Evolutionary conservation across 306 rosid genomes (phyloP).

Genomic region (Crataegus laevigata): DNA sequence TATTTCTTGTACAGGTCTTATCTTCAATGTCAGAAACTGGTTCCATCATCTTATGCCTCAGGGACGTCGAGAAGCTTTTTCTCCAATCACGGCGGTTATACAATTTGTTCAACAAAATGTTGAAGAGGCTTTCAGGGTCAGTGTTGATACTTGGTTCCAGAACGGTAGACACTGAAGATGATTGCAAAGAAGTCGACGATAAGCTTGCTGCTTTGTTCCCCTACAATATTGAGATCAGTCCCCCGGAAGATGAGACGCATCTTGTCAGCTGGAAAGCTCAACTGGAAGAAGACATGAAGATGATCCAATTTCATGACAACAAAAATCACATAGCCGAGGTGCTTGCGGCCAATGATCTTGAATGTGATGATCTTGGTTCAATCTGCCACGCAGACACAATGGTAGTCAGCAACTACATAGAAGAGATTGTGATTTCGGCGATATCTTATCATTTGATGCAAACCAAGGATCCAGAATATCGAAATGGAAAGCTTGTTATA

Average conservation of each 20-base stretch:
- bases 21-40: conserved; percentile 58
- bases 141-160: conserved; percentile 76
- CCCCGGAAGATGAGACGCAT: conserved; percentile 69
- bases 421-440: conserved; percentile 79
- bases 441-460: conserved; percentile 64
- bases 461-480: conserved; percentile 61
- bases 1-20: conserved; percentile 49
- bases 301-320: conserved; percentile 65
- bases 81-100: conserved; percentile 54
- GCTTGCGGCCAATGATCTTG: conserved; percentile 80
- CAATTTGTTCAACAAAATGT: conserved; percentile 57
- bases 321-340: conserved; percentile 83
- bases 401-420: conserved; percentile 54
- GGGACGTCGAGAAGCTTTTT: conserved; percentile 72
- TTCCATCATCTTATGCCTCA: conserved; percentile 69
- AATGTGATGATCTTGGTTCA: conserved; percentile 65
- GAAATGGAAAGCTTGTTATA: conserved; percentile 87
- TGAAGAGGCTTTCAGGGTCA: conserved; percentile 70
- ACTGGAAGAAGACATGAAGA: conserved; percentile 68
- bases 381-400: conserved; percentile 60
- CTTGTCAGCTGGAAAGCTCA: conserved; percentile 55
- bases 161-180: conserved; percentile 38
- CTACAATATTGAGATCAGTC: conserved; percentile 47
- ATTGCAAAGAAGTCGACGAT: conserved; percentile 45
- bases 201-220: conserved; percentile 52